Evolutionary conservation across 2,329 filamentous ascomycete genomes (phyloP).

Genomic region (Biscogniauxia mediterranea): DNA sequence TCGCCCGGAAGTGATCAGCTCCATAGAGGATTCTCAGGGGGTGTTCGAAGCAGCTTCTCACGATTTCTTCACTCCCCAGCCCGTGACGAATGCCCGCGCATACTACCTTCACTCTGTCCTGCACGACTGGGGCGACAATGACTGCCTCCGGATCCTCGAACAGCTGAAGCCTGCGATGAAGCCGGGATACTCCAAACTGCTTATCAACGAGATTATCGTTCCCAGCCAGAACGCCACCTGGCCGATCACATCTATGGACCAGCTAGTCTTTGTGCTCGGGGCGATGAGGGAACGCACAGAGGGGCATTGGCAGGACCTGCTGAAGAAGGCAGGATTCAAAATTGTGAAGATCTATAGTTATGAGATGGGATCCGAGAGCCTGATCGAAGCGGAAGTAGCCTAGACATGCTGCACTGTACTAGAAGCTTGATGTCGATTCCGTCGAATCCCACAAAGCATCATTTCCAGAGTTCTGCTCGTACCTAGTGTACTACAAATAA

Average conservation of each 20-base stretch:
- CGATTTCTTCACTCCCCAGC: conserved; percentile 33
- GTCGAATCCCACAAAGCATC: too few species aligned
- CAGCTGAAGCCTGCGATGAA: conserved; percentile 30
- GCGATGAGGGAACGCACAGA: conserved; percentile 25
- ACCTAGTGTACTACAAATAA: too few species aligned
- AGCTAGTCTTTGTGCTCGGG: conserved; percentile 24
- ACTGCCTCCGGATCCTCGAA: conserved; percentile 33
- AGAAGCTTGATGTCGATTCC: too few species aligned
- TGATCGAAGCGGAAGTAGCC: conserved; percentile 26
- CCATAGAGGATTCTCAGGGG: conserved; percentile 1
- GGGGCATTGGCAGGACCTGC: conserved; percentile 16
- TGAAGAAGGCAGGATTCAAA: conserved; percentile 20
- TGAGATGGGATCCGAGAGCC: conserved; percentile 23
- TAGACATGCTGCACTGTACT: too few species aligned
- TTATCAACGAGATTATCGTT: conserved; percentile 43
- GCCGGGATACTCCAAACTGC: conserved; percentile 35
- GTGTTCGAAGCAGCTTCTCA: conserved; percentile 18
- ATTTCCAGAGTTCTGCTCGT: too few species aligned
- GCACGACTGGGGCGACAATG: conserved; percentile 38
- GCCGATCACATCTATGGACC: conserved; percentile 27
- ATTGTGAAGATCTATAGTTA: conserved; percentile 20
- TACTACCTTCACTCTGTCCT: conserved; percentile 34
- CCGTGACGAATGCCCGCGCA: conserved; percentile 26
- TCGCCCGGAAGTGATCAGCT: conserved; percentile 25
- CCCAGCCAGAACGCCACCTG: conserved; percentile 25